phyloP scores from a whole-genome alignment of 495 filamentous ascomycete species.

The Hyaloscypha finlandica region DNA sequence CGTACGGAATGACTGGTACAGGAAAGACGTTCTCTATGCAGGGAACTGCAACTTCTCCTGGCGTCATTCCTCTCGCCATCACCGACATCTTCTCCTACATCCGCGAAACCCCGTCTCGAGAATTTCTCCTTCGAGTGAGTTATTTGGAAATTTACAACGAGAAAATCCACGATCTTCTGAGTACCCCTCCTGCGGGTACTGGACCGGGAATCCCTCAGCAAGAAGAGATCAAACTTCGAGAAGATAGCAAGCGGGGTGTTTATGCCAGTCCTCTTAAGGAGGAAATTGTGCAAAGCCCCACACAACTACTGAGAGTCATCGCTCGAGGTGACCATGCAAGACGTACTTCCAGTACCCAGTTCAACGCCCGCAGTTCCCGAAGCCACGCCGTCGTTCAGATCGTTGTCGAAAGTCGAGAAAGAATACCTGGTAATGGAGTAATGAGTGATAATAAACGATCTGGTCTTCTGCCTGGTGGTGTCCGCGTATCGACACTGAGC shows the following conservation, averaged over 20 bases:
- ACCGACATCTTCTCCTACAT: constrained; percentile 99
- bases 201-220: constrained; percentile 49
- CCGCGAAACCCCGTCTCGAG: constrained; percentile 89
- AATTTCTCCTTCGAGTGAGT: constrained; percentile 94
- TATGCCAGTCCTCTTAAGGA: constrained; percentile 96
- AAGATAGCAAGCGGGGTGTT: constrained; percentile 94
- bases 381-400: constrained; percentile 99
- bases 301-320: constrained; percentile 92
- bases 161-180: constrained; percentile 91
- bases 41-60: constrained; percentile 93
- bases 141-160: constrained; percentile 99
- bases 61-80: constrained; percentile 95
- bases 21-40: constrained; percentile 99
- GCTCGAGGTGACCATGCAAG: constrained; percentile 90
- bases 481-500: constrained; percentile 91
- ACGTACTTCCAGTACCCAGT: constrained; percentile 89
- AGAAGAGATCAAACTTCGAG: constrained; percentile 95
- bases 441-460: constrained; percentile 68
- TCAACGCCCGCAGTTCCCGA: constrained; percentile 92
- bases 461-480: constrained; percentile 81
- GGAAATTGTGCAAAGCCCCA: constrained; percentile 97
- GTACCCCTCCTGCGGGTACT: constrained; percentile 59
- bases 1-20: constrained; percentile 98
- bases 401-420: constrained; percentile 94
- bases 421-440: constrained; percentile 59